A percentile compares a stretch with the other conserved stretches of the same genome.
phyloP scores from a whole-genome alignment of 2,329 filamentous ascomycete genomes.

The Chaetomium globosum region DNA sequence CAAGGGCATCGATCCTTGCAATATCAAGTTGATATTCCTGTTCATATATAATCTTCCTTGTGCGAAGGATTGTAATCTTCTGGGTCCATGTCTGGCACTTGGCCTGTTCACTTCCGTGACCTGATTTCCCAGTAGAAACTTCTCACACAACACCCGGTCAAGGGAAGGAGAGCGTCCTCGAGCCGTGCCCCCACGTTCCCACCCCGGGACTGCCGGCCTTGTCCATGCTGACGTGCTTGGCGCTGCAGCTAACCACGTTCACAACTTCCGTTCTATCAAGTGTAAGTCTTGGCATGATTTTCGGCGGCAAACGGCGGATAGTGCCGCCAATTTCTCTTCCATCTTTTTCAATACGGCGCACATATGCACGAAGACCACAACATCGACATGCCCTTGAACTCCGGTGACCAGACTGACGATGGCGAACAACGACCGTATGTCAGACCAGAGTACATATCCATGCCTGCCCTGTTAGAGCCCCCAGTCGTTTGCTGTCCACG shows the following conservation, averaged over 20 bases:
- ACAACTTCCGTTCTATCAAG: not conserved
- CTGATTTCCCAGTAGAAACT: not conserved
- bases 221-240: not conserved
- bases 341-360: not conserved
- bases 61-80: not conserved
- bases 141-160: not conserved
- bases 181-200: not conserved
- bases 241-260: slow-evolving; percentile 3
- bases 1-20: too few relatives aligned
- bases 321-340: not conserved
- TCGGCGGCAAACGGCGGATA: not conserved
- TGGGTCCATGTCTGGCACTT: not conserved
- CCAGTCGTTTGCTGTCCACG: not conserved
- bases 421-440: not conserved
- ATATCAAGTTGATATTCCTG: too few relatives aligned
- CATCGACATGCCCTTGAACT: not conserved
- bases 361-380: not conserved
- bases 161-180: not conserved
- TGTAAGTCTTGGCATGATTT: not conserved
- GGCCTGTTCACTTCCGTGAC: not conserved
- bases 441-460: too few relatives aligned
- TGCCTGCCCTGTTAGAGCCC: not conserved
- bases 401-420: not conserved
- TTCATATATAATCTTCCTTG: too few relatives aligned
- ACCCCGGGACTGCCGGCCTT: not conserved